Base-by-base conservation (phyloP, 1,139 yeast species). In the Zygosaccharomyces pseudobailii region DNA sequence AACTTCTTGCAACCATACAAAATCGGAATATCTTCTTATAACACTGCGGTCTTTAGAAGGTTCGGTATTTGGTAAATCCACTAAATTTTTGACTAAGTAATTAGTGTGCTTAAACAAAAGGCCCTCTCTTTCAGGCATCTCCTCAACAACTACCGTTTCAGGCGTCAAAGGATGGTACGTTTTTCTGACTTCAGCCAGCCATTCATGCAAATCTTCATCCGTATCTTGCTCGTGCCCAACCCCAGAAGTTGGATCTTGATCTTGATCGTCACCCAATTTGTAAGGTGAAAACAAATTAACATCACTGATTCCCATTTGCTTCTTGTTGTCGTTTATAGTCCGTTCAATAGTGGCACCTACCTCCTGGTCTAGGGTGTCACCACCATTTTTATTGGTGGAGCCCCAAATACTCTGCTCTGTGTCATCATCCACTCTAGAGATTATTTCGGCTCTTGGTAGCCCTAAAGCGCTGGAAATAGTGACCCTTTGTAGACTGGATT, bases 81-180 rank as follows among this genome's bases (percentile, higher is more conserved):
- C 62, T 22, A 77, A 74, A 57, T 82, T 86, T 9, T 78, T 74
- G 13, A 92, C 76, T 39, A 82, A 71, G 65, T 90, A 92, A 58
- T 88, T 90, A 37, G 87, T 87, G 66, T 92, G 97, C 54, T 88
- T 85, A 71, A 90, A 89, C 49, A 92, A 71, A 34, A 90, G 67
- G 0, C 98, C 97, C 63, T 90, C 97, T 54, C 84, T 81, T 60
- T 88, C 95, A 0, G 96, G 95, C 2, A 87, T 81, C 58, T 90
- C 90, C 45, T 80, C 77, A 40, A 90, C 84, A 41, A 71, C 69
- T 17, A 89, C 75, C 10, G 74, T 70, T 55, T 84, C 87, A 21
- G 71, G 67, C 6, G 75, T 64, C 50, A 79, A 64, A 0, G 87
- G 86, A 53, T 73, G 73, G 65, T 79, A 84, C 6, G 68, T 55